Conservation (phyloP, 176 grass and related monocot species). For the Zea luxurians region DNA sequence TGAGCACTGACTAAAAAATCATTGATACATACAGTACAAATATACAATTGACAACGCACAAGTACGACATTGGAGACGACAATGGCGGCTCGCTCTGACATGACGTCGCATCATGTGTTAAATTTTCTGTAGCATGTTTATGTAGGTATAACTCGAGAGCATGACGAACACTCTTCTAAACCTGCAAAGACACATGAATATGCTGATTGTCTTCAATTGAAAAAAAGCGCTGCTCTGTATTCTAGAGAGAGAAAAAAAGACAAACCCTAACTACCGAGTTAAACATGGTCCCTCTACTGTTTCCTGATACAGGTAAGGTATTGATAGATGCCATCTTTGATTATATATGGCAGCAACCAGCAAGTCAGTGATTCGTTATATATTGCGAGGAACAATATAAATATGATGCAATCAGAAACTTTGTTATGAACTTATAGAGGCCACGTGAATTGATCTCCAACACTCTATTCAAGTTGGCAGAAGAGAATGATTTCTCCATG, state of each 20-base stretch:
- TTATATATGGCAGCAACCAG: not conserved
- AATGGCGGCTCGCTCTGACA: not conserved
- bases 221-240: no score
- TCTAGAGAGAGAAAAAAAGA: no score
- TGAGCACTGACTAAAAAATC: not conserved
- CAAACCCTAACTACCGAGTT: not conserved
- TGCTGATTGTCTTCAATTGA: not conserved
- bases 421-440: not conserved
- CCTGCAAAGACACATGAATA: slow-evolving; percentile 38
- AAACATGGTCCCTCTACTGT: not conserved
- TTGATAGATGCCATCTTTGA: not conserved
- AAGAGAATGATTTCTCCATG: not conserved
- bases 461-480: not conserved
- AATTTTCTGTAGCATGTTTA: slow-evolving; percentile 46
- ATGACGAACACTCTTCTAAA: slow-evolving; percentile 61
- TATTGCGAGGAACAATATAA: not conserved
- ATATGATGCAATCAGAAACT: not conserved
- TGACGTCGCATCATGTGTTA: not conserved
- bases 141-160: slow-evolving; percentile 64
- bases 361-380: not conserved
- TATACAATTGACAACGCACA: not conserved
- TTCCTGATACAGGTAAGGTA: not conserved
- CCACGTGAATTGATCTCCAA: not conserved
- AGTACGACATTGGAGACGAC: no score
- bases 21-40: no score